Percentiles rank a stretch among this genome's conserved stretches.
These are phyloP conservation scores for Acacia confusa DNA, from an alignment of 306 rosid species.

Conservation along the genomic window DNA sequence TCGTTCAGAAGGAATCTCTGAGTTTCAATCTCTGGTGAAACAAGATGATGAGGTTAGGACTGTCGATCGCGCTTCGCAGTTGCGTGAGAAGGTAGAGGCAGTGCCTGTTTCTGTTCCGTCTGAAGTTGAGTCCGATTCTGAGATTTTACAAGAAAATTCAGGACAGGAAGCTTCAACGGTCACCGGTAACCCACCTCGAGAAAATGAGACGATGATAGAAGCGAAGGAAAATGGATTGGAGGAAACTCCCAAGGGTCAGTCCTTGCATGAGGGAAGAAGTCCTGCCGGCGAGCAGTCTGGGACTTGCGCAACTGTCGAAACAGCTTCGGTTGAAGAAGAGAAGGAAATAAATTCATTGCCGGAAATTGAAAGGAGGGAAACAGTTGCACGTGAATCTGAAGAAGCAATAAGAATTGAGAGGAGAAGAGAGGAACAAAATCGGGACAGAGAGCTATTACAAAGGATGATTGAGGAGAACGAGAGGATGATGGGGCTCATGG, in stretches of 20 bases:
- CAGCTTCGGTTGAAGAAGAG: conserved; percentile 6
- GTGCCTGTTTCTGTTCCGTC: neutral
- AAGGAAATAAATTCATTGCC: conserved; percentile 22
- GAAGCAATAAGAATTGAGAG: neutral
- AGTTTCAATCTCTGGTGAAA: neutral
- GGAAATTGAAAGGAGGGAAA: conserved; percentile 20
- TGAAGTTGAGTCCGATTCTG: neutral
- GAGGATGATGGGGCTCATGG: conserved; percentile 64
- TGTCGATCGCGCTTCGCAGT: neutral
- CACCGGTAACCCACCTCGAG: neutral
- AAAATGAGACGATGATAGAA: neutral
- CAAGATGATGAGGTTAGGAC: neutral
- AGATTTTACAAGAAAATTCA: neutral
- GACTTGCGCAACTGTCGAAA: neutral
- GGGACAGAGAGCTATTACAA: conserved; percentile 40
- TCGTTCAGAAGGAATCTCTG: neutral
- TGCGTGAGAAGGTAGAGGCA: neutral
- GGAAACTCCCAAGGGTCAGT: neutral
- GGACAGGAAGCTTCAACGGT: neutral
- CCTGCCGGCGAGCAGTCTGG: neutral
- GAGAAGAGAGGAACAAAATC: neutral
- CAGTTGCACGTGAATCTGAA: neutral
- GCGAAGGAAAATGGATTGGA: neutral
- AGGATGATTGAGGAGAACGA: conserved; percentile 62
- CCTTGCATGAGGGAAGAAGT: neutral